Percentiles rank a stretch among this genome's conserved stretches.
Evolutionary conservation across 495 filamentous ascomycete genomes (phyloP).

Genomic region (Aspergillus funiculosus): DNA sequence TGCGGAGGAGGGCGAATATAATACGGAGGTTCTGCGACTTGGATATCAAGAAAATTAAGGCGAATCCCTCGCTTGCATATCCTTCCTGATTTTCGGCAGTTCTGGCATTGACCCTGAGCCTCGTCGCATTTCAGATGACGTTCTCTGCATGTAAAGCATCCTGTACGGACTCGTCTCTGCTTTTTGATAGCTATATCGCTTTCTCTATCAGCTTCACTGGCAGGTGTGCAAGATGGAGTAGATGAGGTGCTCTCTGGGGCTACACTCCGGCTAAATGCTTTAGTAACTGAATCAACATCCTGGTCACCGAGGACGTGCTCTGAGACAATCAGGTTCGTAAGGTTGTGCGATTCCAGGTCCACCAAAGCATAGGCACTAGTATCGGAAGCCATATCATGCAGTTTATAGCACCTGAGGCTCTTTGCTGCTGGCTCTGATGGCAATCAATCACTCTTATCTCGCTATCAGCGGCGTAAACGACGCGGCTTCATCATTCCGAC

Average conservation of each 20-base stretch:
- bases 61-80: constrained; percentile 81
- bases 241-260: constrained; percentile 18
- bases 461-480: too few relatives aligned
- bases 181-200: constrained; percentile 39
- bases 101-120: constrained; percentile 68
- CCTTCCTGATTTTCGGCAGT: constrained; percentile 83
- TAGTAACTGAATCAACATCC: too few relatives aligned
- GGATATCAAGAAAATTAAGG: constrained; percentile 89
- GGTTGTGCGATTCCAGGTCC: too few relatives aligned
- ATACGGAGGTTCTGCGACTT: constrained; percentile 62
- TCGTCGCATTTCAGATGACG: constrained; percentile 83
- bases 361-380: too few relatives aligned
- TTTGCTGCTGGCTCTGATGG: too few relatives aligned
- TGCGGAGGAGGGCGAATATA: constrained; percentile 55
- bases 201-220: constrained; percentile 20
- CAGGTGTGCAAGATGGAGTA: constrained; percentile 9
- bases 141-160: constrained; percentile 72
- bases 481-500: too few relatives aligned
- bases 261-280: too few relatives aligned
- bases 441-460: too few relatives aligned
- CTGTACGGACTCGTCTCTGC: constrained; percentile 65
- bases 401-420: too few relatives aligned
- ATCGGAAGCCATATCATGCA: too few relatives aligned
- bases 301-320: too few relatives aligned
- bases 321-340: too few relatives aligned